Evolutionary conservation across 2,329 filamentous ascomycete species (phyloP), one percentile per base, ranked within the genome.

Genomic region (Aspergillus sp.): DNA sequence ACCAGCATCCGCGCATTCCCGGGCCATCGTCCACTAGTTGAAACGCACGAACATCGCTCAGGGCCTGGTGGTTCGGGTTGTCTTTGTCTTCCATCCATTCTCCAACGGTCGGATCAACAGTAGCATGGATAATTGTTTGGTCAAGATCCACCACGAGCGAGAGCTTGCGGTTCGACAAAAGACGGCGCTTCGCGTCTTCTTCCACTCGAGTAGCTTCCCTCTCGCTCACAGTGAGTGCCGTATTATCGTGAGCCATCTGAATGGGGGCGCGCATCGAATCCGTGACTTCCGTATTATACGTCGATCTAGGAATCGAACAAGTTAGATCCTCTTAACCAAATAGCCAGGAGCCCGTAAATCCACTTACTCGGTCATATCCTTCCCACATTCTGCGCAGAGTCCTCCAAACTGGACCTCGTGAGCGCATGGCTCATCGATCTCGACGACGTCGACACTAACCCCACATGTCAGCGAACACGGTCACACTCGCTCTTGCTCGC

Each of bases 51-150:
- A 99, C 93, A 63, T 96, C 90, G 73, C 92, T 93, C 69, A 99
- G 89, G 4, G 93, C 91, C 20, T 90, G 87, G 74, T 97, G 88
- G 69, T 99, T 99, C 18, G 95, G 92, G 67, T 96, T 97, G 3
- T 86, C 83, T 24, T 89, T 86, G 74, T 99, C 93, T 53, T 87
- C 84, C 81, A 96, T 91, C 95, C 95, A 99, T 74, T 99, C 94
- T 64, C 89, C 92, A 56, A 99, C 89, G 0, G 95, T 99, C 6
- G 93, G 94, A 68, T 99, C 95, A 70, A 98, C 96, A 63, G 92
- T 96, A 26, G 95, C 95, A 75, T 99, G 95, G 66, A 99, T 99
- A 70, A 99, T 95, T 58, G 95, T 99, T 80, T 98, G 94, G 74
- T 99, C 95, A 56, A 99, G 82, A 82, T 99, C 95, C 67, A 99